These are phyloP conservation scores for Rhynchospora breviuscula DNA, from an alignment of 176 grass and related monocot genomes.

Conservation along the genomic window DNA sequence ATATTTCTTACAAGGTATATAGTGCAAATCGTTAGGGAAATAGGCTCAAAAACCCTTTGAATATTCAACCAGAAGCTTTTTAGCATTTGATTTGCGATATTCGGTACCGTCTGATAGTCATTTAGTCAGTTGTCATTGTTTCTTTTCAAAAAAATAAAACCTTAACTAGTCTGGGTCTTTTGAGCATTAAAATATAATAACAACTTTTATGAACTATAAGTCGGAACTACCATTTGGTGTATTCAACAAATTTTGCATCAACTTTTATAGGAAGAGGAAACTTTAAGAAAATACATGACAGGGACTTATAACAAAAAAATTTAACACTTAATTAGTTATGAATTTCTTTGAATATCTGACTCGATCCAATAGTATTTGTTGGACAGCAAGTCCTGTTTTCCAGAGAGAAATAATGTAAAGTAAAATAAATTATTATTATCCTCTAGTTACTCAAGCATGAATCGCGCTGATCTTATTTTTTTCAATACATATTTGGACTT, in stretches of 20 bases:
- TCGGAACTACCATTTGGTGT: slow-evolving; percentile 4
- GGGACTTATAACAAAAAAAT: background rate
- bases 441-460: background rate
- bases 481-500: background rate
- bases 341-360: background rate
- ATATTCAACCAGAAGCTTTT: background rate
- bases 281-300: background rate
- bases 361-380: background rate
- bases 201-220: background rate
- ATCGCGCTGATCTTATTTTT: background rate
- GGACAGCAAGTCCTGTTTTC: background rate
- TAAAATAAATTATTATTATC: background rate
- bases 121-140: background rate
- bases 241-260: background rate
- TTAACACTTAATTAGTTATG: background rate
- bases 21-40: slow-evolving; percentile 10
- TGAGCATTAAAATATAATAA: background rate
- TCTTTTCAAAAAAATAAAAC: background rate
- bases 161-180: background rate
- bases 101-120: background rate
- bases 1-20: background rate
- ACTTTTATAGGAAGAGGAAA: background rate
- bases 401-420: background rate
- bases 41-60: background rate
- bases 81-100: background rate